A percentile compares a stretch with the other conserved stretches of the same genome.
Evolutionary conservation across 225 moss, liverwort and hornwort genomes (phyloP).

Genomic region (Pleurozium schreberi): DNA sequence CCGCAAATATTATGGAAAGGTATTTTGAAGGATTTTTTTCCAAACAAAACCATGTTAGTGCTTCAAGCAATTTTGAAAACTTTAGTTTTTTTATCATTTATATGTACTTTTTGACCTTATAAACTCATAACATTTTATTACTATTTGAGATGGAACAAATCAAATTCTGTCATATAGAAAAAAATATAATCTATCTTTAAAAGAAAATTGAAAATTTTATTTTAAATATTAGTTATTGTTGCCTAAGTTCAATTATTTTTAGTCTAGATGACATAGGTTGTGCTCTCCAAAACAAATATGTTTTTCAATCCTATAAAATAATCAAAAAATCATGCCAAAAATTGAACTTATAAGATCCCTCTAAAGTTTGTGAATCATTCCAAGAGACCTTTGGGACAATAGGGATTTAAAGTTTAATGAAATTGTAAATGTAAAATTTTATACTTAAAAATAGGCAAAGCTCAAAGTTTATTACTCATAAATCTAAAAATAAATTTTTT

Average conservation of each 20-base stretch:
- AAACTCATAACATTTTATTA: background rate
- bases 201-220: background rate
- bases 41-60: background rate
- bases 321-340: background rate
- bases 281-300: rapidly evolving
- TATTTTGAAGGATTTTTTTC: background rate
- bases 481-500: too few species aligned
- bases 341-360: background rate
- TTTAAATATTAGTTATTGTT: background rate
- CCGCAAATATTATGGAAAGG: background rate
- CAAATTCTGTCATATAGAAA: background rate
- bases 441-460: too few species aligned
- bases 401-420: background rate
- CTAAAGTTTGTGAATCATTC: too few species aligned
- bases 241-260: background rate
- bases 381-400: background rate
- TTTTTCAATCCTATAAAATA: background rate
- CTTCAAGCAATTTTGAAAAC: background rate
- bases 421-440: too few species aligned
- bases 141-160: background rate
- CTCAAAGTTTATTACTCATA: too few species aligned
- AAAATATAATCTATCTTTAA: background rate
- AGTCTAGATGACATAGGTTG: background rate
- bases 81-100: background rate
- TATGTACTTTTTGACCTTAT: background rate